These are phyloP conservation scores for Bryoglossum gracile DNA, from an alignment of 495 filamentous ascomycete species.

Conservation along the genomic window DNA sequence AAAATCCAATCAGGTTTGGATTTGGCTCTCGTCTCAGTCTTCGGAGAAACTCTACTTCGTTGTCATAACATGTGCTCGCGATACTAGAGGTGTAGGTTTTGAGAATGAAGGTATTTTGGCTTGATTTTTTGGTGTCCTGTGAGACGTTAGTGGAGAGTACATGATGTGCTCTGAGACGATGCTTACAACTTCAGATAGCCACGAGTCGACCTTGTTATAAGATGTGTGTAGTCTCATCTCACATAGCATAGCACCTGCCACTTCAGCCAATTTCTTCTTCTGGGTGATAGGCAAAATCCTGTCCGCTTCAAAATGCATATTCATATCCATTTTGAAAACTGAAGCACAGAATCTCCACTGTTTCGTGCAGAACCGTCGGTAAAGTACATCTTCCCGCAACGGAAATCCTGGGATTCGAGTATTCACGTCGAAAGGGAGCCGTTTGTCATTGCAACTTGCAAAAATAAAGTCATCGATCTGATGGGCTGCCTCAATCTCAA, in stretches of 20 bases:
- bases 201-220: slow-evolving; percentile 17
- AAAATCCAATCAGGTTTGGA: slow-evolving; percentile 32
- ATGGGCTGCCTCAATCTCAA: slow-evolving; percentile 12
- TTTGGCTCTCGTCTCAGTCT: slow-evolving; percentile 20
- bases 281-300: slow-evolving; percentile 27
- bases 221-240: slow-evolving; percentile 25
- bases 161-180: neutral
- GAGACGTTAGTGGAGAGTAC: slow-evolving; percentile 1
- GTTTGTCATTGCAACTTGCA: too few relatives aligned
- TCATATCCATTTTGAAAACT: neutral
- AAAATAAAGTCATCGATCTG: slow-evolving; percentile 25
- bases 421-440: slow-evolving; percentile 7
- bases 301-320: slow-evolving; percentile 9
- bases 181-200: neutral
- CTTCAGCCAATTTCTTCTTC: slow-evolving; percentile 9
- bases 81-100: slow-evolving; percentile 31
- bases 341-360: slow-evolving; percentile 35
- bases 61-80: slow-evolving; percentile 27
- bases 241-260: slow-evolving; percentile 19
- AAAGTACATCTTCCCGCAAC: too few relatives aligned
- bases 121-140: neutral
- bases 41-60: slow-evolving; percentile 30
- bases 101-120: slow-evolving; percentile 32
- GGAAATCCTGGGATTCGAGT: slow-evolving; percentile 19
- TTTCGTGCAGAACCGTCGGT: slow-evolving; percentile 18